phyloP scores from a whole-genome alignment of 768 basidiomycete species.

The Daedaleopsis sinensis region DNA sequence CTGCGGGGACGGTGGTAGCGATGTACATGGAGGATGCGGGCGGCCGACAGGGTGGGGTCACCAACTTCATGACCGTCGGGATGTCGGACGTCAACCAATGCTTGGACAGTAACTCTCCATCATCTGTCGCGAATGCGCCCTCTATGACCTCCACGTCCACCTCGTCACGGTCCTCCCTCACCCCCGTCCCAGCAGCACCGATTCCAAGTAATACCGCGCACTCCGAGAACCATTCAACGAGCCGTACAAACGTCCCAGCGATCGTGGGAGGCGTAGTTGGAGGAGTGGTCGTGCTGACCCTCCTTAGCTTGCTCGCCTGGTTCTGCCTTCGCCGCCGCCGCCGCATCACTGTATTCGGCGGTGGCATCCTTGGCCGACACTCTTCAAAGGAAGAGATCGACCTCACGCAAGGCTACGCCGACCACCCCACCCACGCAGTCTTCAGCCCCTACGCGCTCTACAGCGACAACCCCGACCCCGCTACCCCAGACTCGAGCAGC shows the following conservation, averaged over 20 bases:
- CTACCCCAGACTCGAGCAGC: constrained; percentile 10
- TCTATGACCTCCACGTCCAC: constrained; percentile 19
- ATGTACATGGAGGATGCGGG: constrained; percentile 29
- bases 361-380: constrained; percentile 3
- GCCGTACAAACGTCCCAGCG: constrained; percentile 13
- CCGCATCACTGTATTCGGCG: neutral
- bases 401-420: constrained; percentile 9
- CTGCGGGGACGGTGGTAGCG: constrained; percentile 21
- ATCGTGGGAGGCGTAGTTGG: constrained; percentile 27
- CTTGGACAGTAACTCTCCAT: constrained; percentile 24
- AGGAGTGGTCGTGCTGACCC: constrained; percentile 21
- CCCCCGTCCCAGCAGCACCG: constrained; percentile 39
- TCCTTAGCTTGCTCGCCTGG: constrained; percentile 23
- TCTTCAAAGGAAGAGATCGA: constrained; percentile 18
- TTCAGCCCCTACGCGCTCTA: constrained; percentile 22
- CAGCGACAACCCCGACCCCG: neutral
- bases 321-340: constrained; percentile 23
- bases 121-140: constrained; percentile 27
- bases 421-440: constrained; percentile 8
- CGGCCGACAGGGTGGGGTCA: constrained; percentile 30
- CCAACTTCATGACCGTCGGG: constrained; percentile 22
- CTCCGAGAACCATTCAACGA: constrained; percentile 5
- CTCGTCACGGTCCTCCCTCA: constrained; percentile 55
- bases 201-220: neutral
- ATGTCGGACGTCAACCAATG: constrained; percentile 26